Evolutionary conservation across 2,329 filamentous ascomycete species (phyloP).

Genomic region (Furcasterigmium sp.): DNA sequence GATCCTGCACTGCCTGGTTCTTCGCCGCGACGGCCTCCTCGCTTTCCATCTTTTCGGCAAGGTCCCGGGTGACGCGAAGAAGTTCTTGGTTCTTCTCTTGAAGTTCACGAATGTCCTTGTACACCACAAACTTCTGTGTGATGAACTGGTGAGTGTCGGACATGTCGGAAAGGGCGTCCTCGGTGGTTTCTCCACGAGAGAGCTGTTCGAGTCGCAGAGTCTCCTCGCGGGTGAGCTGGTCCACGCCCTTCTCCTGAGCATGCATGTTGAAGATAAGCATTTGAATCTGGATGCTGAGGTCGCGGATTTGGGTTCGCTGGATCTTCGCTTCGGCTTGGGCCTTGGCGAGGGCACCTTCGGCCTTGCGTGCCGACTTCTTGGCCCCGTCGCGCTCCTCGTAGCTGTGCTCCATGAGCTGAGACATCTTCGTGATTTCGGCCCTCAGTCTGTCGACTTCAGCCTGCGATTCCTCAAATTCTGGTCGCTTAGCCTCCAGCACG

Average conservation of each 20-base stretch:
- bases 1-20: constrained; percentile 56
- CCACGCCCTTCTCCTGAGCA: constrained; percentile 72
- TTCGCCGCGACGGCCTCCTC: constrained; percentile 72
- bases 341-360: constrained; percentile 64
- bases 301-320: constrained; percentile 78
- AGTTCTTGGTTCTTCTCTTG: constrained; percentile 86
- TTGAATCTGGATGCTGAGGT: constrained; percentile 85
- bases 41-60: constrained; percentile 86
- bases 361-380: constrained; percentile 72
- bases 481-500: constrained; percentile 78
- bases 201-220: constrained; percentile 71
- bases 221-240: constrained; percentile 66
- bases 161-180: constrained; percentile 65
- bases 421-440: constrained; percentile 78
- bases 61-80: constrained; percentile 73
- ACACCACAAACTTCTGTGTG: constrained; percentile 81
- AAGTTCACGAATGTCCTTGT: constrained; percentile 78
- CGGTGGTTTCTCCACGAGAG: constrained; percentile 68
- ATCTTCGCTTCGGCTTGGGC: constrained; percentile 68
- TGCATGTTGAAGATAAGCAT: constrained; percentile 84
- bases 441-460: constrained; percentile 76
- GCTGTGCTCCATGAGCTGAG: constrained; percentile 75
- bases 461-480: constrained; percentile 81
- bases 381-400: constrained; percentile 75
- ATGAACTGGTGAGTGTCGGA: constrained; percentile 87